Percentiles rank a stretch among this genome's conserved stretches.
Evolutionary conservation across 1,139 yeast genomes (phyloP).

Genomic region (Suhomyces kunorum): DNA sequence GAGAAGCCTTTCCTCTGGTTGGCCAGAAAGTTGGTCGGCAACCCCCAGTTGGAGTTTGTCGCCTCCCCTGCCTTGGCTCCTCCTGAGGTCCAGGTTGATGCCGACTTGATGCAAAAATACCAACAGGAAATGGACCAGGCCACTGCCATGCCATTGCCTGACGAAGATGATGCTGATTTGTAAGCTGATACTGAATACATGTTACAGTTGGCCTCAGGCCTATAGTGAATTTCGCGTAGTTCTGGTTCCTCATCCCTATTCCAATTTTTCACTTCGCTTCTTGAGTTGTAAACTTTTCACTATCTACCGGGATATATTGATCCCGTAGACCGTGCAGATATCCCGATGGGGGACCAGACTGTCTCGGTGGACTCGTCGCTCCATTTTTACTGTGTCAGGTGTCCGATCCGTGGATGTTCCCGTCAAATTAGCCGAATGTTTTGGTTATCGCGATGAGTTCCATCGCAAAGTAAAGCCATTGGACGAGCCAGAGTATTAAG

Average conservation of each 20-base stretch:
- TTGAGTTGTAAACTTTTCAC: no score
- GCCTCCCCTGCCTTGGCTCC: slow-evolving; percentile 99
- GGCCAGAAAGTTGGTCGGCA: slow-evolving; percentile 98
- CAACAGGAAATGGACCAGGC: slow-evolving; percentile 99
- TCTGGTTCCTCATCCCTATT: no score
- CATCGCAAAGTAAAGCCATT: no score
- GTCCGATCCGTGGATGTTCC: neutral
- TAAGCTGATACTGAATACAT: slow-evolving; percentile 37
- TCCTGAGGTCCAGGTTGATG: slow-evolving; percentile 98
- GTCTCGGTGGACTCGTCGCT: no score
- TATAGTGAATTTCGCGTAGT: neutral
- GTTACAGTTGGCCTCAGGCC: slow-evolving; percentile 5
- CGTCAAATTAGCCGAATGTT: neutral
- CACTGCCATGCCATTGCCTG: slow-evolving; percentile 98
- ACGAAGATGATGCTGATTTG: slow-evolving; percentile 99
- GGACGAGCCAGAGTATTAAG: no score
- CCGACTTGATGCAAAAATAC: slow-evolving; percentile 94
- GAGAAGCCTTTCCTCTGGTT: slow-evolving; percentile 99
- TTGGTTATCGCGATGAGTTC: neutral
- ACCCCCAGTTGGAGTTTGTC: slow-evolving; percentile 96
- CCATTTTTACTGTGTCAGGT: no score
- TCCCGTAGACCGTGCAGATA: no score
- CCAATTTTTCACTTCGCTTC: neutral
- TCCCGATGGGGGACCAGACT: no score
- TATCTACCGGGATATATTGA: no score